Evolutionary conservation across 148 eudicot species (phyloP).

Genomic region (Camellia japonica): DNA sequence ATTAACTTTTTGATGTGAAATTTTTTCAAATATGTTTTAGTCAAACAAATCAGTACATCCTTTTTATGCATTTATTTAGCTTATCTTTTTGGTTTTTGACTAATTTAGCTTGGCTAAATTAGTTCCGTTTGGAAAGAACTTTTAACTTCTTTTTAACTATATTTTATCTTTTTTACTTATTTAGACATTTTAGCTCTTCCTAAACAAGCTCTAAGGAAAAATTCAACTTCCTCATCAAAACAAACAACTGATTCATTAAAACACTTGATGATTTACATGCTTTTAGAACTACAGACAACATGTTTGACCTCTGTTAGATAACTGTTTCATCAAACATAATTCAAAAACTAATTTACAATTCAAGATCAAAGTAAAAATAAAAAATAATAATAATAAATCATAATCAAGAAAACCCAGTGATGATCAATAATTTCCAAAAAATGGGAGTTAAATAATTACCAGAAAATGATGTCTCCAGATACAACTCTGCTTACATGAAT

Average conservation of each 20-base stretch:
- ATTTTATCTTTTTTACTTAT: too few relatives aligned
- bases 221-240: background rate
- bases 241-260: background rate
- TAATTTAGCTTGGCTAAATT: too few relatives aligned
- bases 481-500: constrained; percentile 31
- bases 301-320: background rate
- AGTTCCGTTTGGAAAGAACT: too few relatives aligned
- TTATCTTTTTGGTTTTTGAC: too few relatives aligned
- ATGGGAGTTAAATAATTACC: constrained; percentile 28
- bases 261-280: background rate
- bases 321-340: background rate
- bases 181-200: too few relatives aligned
- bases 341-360: background rate
- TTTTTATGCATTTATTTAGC: too few relatives aligned
- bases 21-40: too few relatives aligned
- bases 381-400: background rate
- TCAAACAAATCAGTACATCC: too few relatives aligned
- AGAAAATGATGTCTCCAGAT: constrained; percentile 53
- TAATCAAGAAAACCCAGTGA: background rate
- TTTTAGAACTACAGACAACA: background rate
- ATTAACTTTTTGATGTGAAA: too few relatives aligned
- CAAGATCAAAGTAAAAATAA: background rate
- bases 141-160: too few relatives aligned
- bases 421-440: background rate
- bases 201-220: too few relatives aligned